Percentiles rank a stretch among this genome's conserved stretches.
phyloP scores from a whole-genome alignment of 768 basidiomycete species.

The Clavaria fumosa region DNA sequence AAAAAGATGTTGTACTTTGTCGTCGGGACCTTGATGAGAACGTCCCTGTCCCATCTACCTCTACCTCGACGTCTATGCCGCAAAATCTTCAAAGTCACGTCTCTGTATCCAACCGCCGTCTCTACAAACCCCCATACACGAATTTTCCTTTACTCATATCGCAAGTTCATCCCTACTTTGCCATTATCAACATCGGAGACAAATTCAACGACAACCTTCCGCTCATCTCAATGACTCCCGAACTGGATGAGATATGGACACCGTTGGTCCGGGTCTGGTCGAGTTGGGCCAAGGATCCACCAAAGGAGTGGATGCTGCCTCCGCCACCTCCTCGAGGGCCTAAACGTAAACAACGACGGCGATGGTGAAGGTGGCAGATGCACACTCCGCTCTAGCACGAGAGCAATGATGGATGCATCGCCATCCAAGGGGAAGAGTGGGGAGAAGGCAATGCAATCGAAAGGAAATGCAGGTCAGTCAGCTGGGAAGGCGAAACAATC shows the following conservation, averaged over 20 bases:
- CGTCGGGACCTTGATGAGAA: neutral
- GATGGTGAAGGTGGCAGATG: neutral
- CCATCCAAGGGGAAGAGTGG: neutral
- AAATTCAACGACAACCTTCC: neutral
- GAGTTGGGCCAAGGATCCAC: neutral
- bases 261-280: neutral
- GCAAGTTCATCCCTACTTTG: neutral
- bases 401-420: neutral
- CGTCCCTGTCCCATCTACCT: neutral
- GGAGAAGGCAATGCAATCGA: neutral
- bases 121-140: neutral
- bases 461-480: neutral
- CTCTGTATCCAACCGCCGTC: too few species aligned
- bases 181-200: neutral
- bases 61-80: neutral
- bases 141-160: neutral
- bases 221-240: neutral
- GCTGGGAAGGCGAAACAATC: too few species aligned
- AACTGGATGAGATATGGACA: neutral
- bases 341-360: neutral
- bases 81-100: too few species aligned
- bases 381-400: neutral
- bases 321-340: too few species aligned
- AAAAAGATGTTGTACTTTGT: neutral
- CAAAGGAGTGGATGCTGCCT: too few species aligned